phyloP scores from a whole-genome alignment of 257 asterid species.

The Fraxinus excelsior region DNA sequence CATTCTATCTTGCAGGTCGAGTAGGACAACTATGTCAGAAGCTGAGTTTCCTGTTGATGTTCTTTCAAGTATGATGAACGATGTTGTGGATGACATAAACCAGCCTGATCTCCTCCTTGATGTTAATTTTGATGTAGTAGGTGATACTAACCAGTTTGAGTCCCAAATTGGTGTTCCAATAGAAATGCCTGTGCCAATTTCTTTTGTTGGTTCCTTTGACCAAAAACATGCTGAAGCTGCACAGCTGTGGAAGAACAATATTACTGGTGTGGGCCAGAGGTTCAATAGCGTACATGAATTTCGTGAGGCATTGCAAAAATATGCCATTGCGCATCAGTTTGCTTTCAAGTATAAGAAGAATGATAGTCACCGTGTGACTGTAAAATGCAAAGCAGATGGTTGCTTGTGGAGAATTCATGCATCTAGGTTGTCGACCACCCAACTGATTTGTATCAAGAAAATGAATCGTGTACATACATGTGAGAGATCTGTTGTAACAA shows the following conservation, averaged over 20 bases:
- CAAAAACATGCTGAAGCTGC: constrained; percentile 79
- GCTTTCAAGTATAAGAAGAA: constrained; percentile 94
- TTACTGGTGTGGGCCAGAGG: constrained; percentile 94
- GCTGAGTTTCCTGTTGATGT: constrained; percentile 58
- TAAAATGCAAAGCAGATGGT: constrained; percentile 91
- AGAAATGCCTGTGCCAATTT: constrained; percentile 57
- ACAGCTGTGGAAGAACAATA: constrained; percentile 81
- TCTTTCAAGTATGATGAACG: constrained; percentile 53
- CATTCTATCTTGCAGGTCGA: constrained; percentile 68
- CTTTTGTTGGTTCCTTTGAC: constrained; percentile 46
- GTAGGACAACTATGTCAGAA: constrained; percentile 92
- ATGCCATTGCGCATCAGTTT: constrained; percentile 91
- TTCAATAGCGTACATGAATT: constrained; percentile 93
- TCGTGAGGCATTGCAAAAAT: constrained; percentile 88
- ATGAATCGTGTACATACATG: constrained; percentile 89
- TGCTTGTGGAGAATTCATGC: constrained; percentile 99
- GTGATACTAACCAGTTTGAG: constrained; percentile 59
- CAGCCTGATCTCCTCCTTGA: constrained; percentile 59
- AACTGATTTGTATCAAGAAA: constrained; percentile 78
- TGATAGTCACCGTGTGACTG: constrained; percentile 96
- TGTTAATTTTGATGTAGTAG: constrained; percentile 69
- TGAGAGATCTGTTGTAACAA: constrained; percentile 66
- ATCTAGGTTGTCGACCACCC: constrained; percentile 80
- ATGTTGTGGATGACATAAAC: constrained; percentile 64
- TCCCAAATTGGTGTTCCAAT: constrained; percentile 42